A percentile compares a stretch with the other conserved stretches of the same genome.
Conservation (phyloP, 2,329 filamentous ascomycete genomes). For the Incumbomyces lentus region DNA sequence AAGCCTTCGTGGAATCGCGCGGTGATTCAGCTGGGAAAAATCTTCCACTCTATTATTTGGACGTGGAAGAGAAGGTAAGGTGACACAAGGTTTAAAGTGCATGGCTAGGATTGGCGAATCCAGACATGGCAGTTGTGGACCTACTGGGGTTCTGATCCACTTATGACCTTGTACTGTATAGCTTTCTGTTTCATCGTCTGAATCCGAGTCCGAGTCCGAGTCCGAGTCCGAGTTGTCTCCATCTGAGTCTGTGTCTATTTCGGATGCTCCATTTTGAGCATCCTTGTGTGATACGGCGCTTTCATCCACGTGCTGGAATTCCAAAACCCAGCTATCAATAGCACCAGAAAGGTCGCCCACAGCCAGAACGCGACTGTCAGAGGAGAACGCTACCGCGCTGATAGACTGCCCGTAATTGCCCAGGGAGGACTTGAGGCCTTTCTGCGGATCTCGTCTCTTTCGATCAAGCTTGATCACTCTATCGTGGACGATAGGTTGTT, state of each 20-base stretch:
- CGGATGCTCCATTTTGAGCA: constrained; percentile 30
- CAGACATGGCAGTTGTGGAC: constrained; percentile 58
- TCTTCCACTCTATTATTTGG: constrained; percentile 27
- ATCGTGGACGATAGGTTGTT: constrained; percentile 34
- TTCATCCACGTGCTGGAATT: constrained; percentile 40
- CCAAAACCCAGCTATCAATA: constrained; percentile 75
- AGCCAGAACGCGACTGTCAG: constrained; percentile 68
- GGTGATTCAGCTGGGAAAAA: constrained; percentile 40
- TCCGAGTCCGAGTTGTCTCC: constrained; percentile 9
- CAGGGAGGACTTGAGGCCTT: constrained; percentile 25
- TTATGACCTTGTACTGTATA: constrained; percentile 48
- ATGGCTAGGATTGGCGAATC: constrained; percentile 55
- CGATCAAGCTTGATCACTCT: constrained; percentile 35
- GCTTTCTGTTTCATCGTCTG: constrained; percentile 41
- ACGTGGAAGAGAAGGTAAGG: constrained; percentile 21
- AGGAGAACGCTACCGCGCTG: constrained; percentile 64
- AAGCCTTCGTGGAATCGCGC: constrained; percentile 47
- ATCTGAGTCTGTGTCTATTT: constrained; percentile 1
- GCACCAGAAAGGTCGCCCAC: constrained; percentile 73
- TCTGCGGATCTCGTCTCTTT: constrained; percentile 31
- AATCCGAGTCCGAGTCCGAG: constrained; percentile 18
- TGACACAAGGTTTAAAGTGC: constrained; percentile 49
- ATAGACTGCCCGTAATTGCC: constrained; percentile 70
- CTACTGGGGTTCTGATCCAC: constrained; percentile 67
- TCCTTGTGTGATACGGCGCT: constrained; percentile 19